A percentile compares a stretch with the other conserved stretches of the same genome.
Evolutionary conservation across 164 flowering plant genomes (phyloP).

Genomic region (Chloranthus sessilifolius): DNA sequence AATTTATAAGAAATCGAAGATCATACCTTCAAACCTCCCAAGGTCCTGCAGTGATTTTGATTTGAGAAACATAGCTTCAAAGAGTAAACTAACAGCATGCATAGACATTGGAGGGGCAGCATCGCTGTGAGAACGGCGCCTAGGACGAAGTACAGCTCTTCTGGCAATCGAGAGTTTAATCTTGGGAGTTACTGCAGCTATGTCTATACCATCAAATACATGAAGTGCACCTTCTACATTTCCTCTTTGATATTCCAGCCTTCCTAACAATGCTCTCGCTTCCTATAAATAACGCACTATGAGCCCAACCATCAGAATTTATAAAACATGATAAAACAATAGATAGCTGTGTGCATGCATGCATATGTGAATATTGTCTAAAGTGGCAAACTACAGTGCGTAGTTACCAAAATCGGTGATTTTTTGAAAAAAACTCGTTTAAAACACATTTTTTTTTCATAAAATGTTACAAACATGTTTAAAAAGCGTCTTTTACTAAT

Average conservation of each 20-base stretch:
- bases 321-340: neutral
- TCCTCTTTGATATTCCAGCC: constrained; percentile 88
- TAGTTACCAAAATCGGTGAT: no score
- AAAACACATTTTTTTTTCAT: no score
- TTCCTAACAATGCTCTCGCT: constrained; percentile 89
- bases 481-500: no score
- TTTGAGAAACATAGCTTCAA: constrained; percentile 86
- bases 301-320: constrained; percentile 1
- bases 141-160: constrained; percentile 46
- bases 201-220: constrained; percentile 91
- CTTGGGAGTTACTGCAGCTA: constrained; percentile 61
- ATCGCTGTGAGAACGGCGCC: constrained; percentile 51
- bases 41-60: constrained; percentile 69
- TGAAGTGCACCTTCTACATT: constrained; percentile 82
- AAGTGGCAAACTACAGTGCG: no score
- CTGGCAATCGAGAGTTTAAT: constrained; percentile 55
- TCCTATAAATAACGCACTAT: constrained; percentile 40
- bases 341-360: no score
- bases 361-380: no score
- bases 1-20: no score
- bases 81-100: constrained; percentile 76
- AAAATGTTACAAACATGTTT: no score
- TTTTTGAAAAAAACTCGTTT: no score
- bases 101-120: constrained; percentile 60
- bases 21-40: constrained; percentile 65